Conservation (phyloP, 2,329 filamentous ascomycete genomes). For the Talaromyces sp. region DNA sequence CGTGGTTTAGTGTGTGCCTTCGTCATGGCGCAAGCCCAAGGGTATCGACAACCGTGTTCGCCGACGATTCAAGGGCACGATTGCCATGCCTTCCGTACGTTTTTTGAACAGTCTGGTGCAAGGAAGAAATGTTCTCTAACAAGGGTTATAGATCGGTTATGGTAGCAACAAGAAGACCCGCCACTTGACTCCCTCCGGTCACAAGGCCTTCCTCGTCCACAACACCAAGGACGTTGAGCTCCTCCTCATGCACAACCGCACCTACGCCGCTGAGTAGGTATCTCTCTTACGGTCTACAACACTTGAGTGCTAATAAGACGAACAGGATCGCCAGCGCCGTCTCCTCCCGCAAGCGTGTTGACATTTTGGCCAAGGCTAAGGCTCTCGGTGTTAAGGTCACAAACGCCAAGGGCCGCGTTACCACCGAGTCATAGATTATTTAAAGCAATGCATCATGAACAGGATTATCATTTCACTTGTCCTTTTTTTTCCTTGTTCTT, state of each 20-base stretch:
- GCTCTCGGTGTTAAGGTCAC: conserved; percentile 99
- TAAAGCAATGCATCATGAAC: conserved; percentile 16
- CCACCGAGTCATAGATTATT: conserved; percentile 68
- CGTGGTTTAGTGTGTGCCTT: conserved; percentile 59
- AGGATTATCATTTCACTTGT: conserved; percentile 11
- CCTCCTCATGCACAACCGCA: conserved; percentile 99
- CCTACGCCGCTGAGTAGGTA: conserved; percentile 95
- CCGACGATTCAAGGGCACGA: conserved; percentile 93
- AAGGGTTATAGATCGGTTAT: conserved; percentile 74
- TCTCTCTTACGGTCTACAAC: too few relatives aligned
- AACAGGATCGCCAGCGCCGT: conserved; percentile 92
- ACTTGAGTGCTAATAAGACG: conserved; percentile 10
- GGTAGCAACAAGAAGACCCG: conserved; percentile 99
- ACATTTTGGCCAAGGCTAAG: conserved; percentile 96
- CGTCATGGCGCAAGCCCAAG: conserved; percentile 99
- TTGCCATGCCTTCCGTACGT: conserved; percentile 96
- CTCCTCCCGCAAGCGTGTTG: conserved; percentile 96
- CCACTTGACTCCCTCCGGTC: conserved; percentile 97
- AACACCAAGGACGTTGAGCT: conserved; percentile 95
- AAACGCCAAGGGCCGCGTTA: conserved; percentile 98
- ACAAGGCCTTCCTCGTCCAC: conserved; percentile 99
- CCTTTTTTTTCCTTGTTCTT: conserved; percentile 15
- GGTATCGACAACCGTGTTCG: conserved; percentile 99
- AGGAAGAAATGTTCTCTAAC: conserved; percentile 9
- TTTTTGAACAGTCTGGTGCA: conserved; percentile 22